A percentile compares a stretch with the other conserved stretches of the same genome.
These are phyloP conservation scores for Kitagawia praeruptora DNA, from an alignment of 129 eudicot species.

Conservation along the genomic window DNA sequence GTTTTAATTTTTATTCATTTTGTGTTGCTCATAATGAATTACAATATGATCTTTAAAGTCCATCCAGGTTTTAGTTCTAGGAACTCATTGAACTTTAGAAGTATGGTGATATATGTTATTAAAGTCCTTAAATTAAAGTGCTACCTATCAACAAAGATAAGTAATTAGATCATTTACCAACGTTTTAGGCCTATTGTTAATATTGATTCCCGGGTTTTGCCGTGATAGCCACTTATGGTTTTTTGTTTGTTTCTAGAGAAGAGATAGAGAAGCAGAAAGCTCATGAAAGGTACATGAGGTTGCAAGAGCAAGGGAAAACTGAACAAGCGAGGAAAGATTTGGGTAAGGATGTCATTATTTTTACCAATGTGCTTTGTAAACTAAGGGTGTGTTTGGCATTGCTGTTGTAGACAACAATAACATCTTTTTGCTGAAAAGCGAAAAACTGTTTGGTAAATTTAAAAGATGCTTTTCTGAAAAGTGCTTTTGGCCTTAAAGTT, in stretches of 20 bases:
- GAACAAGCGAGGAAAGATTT: conserved; percentile 94
- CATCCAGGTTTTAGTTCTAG: neutral
- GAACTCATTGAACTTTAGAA: neutral
- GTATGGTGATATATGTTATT: neutral
- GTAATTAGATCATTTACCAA: neutral
- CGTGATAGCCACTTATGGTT: neutral
- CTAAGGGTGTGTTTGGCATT: neutral
- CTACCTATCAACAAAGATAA: neutral
- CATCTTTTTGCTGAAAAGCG: too few species aligned
- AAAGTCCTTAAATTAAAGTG: neutral
- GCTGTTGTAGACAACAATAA: too few species aligned
- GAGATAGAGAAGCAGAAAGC: conserved; percentile 91
- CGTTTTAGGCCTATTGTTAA: neutral
- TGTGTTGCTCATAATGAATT: neutral
- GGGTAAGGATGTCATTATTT: conserved; percentile 37
- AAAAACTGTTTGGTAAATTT: too few species aligned
- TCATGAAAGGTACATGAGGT: conserved; percentile 94
- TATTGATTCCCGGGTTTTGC: neutral
- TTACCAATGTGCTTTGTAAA: neutral
- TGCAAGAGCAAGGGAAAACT: conserved; percentile 97
- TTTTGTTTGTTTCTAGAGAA: conserved; percentile 43
- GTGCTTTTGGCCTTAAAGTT: too few species aligned
- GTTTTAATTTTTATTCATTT: too few species aligned
- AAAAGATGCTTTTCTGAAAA: too few species aligned
- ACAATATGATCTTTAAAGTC: neutral